A percentile compares a stretch with the other conserved stretches of the same genome.
Evolutionary conservation across 164 flowering plant species (phyloP).

Genomic region (Magnolia officinalis): DNA sequence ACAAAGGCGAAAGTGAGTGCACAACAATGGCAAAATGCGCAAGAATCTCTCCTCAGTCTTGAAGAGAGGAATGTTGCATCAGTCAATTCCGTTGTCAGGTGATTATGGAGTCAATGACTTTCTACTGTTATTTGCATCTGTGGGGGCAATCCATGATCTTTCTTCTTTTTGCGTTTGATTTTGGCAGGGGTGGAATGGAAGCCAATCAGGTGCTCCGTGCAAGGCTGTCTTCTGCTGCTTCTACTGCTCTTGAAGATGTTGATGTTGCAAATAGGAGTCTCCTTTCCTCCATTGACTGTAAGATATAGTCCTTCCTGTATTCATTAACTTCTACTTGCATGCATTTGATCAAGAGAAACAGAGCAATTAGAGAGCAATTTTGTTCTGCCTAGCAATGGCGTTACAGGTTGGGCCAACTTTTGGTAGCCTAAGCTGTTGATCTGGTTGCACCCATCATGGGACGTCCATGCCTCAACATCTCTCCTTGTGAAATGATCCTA

Average conservation of each 20-base stretch:
- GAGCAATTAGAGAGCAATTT: neutral
- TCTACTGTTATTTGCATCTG: neutral
- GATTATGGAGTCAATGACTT: neutral
- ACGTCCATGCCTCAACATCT: neutral
- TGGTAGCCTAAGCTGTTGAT: neutral
- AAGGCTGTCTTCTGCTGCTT: conserved; percentile 69
- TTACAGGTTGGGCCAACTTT: neutral
- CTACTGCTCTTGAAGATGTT: conserved; percentile 71
- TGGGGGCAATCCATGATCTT: neutral
- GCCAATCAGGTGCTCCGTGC: conserved; percentile 61
- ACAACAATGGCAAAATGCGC: conserved; percentile 83
- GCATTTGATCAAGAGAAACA: neutral
- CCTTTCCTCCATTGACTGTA: conserved; percentile 69
- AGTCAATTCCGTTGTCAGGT: conserved; percentile 75
- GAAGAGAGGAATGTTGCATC: conserved; percentile 77
- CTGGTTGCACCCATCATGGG: neutral
- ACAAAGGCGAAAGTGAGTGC: conserved; percentile 61
- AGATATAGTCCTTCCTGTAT: conserved; percentile 19
- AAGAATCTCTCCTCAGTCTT: conserved; percentile 70
- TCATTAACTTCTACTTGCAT: neutral
- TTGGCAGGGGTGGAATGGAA: conserved; percentile 64
- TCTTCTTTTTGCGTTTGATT: neutral
- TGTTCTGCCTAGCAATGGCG: neutral
- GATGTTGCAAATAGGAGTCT: conserved; percentile 60
- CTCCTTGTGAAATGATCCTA: too few relatives aligned